Base-by-base conservation (phyloP, 768 basidiomycete genomes). In the Mycena albidolilacea region DNA sequence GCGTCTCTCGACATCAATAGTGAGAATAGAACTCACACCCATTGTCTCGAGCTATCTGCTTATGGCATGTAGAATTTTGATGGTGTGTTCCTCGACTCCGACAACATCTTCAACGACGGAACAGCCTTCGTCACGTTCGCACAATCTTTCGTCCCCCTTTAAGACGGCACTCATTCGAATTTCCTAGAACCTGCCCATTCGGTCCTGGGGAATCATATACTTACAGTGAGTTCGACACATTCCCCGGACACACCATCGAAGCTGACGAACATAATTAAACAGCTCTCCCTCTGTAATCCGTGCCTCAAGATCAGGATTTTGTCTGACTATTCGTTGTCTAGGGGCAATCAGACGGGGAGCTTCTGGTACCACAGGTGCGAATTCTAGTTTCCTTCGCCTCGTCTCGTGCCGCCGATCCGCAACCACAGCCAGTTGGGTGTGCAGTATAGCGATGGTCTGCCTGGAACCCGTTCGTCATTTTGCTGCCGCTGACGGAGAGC, bases 371-470 rank as follows among this genome's bases (percentile, higher is more conserved):
- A 69, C 44, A 59, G 66, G 66, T 67, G n/a, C 54, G 17, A 35
- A 59, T 54, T 66, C n/a, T 15, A 23, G 38, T 23, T 7, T 67
- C 35, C 30, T 48, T 38, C n/a, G 5, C 38, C 30, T 44, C 41
- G 10, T 15, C 44, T 39, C n/a, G 19, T 54, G n/a, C 48, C 44
- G 37, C 46, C 39, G 46, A 50, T 23, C 11, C 8, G 35, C 37
- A 61, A 82, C 69, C 70, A 43, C 41, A 81, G 80, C 30, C 82
- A 84, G 48, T 78, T 77, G 30, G 72, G 75, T 21, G 77, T 79
- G 10, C 85, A 85, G 75, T 84, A 84, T 68, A 82, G 80, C 39
- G 85, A 85, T 41, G 85, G 84, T 81, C 0, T 79, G 41, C 6
- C 10, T 9, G 41, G 41, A 7, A 43, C 41, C 10, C 14, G 41